Percentiles rank a stretch among this genome's conserved stretches.
Evolutionary conservation across 106 monocot genomes (phyloP).

Genomic region (Dactylorhiza incarnata): DNA sequence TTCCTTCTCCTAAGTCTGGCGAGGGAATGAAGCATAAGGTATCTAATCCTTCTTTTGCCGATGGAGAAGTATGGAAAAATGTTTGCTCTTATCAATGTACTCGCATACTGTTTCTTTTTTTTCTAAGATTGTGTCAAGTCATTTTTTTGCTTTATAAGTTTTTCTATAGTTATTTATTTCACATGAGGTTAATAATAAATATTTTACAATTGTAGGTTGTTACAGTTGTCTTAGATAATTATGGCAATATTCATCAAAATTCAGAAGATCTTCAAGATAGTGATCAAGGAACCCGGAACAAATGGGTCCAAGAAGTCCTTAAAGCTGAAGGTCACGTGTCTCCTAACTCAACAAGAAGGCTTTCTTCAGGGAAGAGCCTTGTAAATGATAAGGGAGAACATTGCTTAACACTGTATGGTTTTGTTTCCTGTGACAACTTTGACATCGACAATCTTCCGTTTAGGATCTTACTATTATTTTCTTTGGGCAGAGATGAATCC

Average conservation of each 20-base stretch:
- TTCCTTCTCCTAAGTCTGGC: neutral
- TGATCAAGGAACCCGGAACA: slow-evolving; percentile 23
- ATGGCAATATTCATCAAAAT: slow-evolving; percentile 34
- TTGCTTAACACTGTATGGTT: slow-evolving; percentile 49
- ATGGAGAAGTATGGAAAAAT: too few relatives aligned
- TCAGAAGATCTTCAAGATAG: slow-evolving; percentile 24
- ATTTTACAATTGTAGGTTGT: slow-evolving; percentile 54
- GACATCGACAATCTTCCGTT: neutral
- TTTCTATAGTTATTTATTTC: neutral
- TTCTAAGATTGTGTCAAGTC: neutral
- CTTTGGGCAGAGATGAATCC: slow-evolving; percentile 58
- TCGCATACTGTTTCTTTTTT: too few relatives aligned
- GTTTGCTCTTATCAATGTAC: too few relatives aligned
- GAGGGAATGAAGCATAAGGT: neutral
- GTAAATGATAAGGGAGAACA: slow-evolving; percentile 49
- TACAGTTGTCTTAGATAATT: slow-evolving; percentile 76
- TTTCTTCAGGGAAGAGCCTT: slow-evolving; percentile 76
- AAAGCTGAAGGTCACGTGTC: slow-evolving; percentile 60
- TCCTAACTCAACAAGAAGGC: slow-evolving; percentile 28
- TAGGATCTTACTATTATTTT: neutral
- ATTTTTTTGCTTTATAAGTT: neutral
- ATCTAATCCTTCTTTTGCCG: neutral
- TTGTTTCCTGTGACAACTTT: neutral
- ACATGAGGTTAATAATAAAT: neutral
- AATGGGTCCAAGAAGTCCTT: slow-evolving; percentile 70